phyloP scores from a whole-genome alignment of 306 rosid genomes.

The Pterocarpus macrocarpus region DNA sequence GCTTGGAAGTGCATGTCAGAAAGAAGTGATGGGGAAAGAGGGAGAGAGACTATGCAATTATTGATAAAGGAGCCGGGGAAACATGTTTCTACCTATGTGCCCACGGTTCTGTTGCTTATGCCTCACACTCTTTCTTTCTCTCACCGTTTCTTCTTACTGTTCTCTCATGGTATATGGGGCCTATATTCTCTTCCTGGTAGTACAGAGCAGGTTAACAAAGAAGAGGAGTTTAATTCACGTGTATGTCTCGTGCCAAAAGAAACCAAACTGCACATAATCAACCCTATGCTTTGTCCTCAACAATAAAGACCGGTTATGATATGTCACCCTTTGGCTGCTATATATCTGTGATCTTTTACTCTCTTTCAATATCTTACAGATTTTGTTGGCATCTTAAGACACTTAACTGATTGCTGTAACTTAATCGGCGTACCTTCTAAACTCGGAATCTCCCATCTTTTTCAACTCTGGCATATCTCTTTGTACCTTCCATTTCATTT shows the following conservation, averaged over 20 bases:
- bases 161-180: slow-evolving; percentile 37
- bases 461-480: slow-evolving; percentile 32
- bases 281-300: slow-evolving; percentile 70
- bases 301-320: slow-evolving; percentile 51
- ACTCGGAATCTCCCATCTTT: slow-evolving; percentile 40
- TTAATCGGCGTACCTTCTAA: slow-evolving; percentile 40
- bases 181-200: slow-evolving; percentile 29
- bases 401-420: slow-evolving; percentile 41
- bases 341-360: slow-evolving; percentile 45
- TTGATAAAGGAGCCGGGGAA: slow-evolving; percentile 69
- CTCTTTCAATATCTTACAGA: slow-evolving; percentile 51
- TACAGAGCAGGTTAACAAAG: slow-evolving; percentile 49
- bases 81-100: slow-evolving; percentile 69
- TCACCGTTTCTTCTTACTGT: slow-evolving; percentile 1
- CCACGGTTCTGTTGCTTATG: slow-evolving; percentile 66
- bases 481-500: slow-evolving; percentile 20
- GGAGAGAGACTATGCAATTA: slow-evolving; percentile 58
- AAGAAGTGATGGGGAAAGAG: slow-evolving; percentile 42
- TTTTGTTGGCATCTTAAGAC: slow-evolving; percentile 47
- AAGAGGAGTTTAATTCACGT: slow-evolving; percentile 54
- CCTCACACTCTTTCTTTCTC: slow-evolving; percentile 29
- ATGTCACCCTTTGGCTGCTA: slow-evolving; percentile 50
- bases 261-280: slow-evolving; percentile 63
- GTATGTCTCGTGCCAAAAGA: slow-evolving; percentile 68
- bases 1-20: slow-evolving; percentile 50